These are phyloP conservation scores for Quercus alba DNA, from an alignment of 306 rosid species.

Conservation along the genomic window DNA sequence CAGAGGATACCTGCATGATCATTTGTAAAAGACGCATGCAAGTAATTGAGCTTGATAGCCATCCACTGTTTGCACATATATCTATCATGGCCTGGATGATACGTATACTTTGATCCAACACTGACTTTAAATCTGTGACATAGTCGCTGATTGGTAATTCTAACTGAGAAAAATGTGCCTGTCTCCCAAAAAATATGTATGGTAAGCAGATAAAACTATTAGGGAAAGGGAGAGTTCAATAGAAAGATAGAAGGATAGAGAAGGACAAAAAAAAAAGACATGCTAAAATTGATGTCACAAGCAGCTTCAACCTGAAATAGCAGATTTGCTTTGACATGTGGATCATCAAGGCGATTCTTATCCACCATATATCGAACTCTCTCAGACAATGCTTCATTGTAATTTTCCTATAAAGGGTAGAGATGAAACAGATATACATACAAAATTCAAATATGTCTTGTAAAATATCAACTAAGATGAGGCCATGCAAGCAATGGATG, in stretches of 20 bases:
- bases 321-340: constrained; percentile 88
- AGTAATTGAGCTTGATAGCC: constrained; percentile 84
- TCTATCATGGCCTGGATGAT: constrained; percentile 98
- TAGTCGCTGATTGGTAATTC: constrained; percentile 93
- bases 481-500: not conserved
- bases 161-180: constrained; percentile 94
- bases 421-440: not conserved
- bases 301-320: constrained; percentile 74
- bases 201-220: constrained; percentile 21
- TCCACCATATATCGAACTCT: constrained; percentile 81
- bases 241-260: constrained; percentile 5
- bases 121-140: constrained; percentile 87
- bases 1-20: constrained; percentile 82
- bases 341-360: constrained; percentile 77
- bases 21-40: constrained; percentile 98
- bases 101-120: constrained; percentile 95
- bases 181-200: constrained; percentile 20
- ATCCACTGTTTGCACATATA: constrained; percentile 93
- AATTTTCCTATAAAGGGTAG: constrained; percentile 59
- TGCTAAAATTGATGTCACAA: constrained; percentile 21
- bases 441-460: not conserved
- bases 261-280: not conserved
- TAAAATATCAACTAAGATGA: not conserved
- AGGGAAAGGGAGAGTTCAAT: constrained; percentile 1
- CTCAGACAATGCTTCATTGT: constrained; percentile 70